phyloP scores from a whole-genome alignment of 1,284 basidiomycete genomes.

The Inonotus obliquus region DNA sequence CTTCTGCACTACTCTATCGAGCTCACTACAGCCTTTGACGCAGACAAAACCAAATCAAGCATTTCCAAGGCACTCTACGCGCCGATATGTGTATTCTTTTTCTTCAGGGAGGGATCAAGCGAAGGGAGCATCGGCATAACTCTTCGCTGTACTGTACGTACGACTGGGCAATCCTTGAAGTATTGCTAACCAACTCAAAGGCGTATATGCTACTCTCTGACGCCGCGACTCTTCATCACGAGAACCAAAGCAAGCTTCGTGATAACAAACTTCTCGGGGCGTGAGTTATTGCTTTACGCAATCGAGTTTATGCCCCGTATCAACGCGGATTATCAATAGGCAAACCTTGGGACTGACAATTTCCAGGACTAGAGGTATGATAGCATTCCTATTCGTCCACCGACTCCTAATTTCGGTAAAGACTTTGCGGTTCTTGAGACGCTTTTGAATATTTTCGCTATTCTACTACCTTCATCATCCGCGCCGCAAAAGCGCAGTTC shows the following conservation, averaged over 20 bases:
- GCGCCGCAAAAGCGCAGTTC: constrained; percentile 35
- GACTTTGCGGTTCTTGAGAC: constrained; percentile 54
- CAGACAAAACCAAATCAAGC: constrained; percentile 15
- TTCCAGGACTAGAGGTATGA: constrained; percentile 29
- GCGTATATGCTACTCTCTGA: constrained; percentile 34
- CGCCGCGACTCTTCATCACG: constrained; percentile 24
- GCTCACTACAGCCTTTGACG: constrained; percentile 6
- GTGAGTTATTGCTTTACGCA: constrained; percentile 23
- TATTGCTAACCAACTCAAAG: constrained; percentile 23
- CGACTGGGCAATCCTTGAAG: not conserved
- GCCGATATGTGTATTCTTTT: constrained; percentile 30
- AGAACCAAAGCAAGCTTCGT: constrained; percentile 31
- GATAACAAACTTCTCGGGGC: constrained; percentile 32
- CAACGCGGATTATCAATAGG: constrained; percentile 21
- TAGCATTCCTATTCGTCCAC: not conserved
- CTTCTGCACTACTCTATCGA: not conserved
- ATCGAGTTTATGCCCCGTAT: not conserved
- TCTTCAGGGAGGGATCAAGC: constrained; percentile 24
- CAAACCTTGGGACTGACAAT: constrained; percentile 31
- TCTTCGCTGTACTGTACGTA: constrained; percentile 11
- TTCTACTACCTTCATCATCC: constrained; percentile 44
- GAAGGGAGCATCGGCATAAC: constrained; percentile 25
- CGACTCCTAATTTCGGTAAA: constrained; percentile 23
- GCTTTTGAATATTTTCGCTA: constrained; percentile 51
- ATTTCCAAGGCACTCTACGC: constrained; percentile 26